Evolutionary conservation across 148 eudicot species (phyloP).

Genomic region (Drosera capensis): DNA sequence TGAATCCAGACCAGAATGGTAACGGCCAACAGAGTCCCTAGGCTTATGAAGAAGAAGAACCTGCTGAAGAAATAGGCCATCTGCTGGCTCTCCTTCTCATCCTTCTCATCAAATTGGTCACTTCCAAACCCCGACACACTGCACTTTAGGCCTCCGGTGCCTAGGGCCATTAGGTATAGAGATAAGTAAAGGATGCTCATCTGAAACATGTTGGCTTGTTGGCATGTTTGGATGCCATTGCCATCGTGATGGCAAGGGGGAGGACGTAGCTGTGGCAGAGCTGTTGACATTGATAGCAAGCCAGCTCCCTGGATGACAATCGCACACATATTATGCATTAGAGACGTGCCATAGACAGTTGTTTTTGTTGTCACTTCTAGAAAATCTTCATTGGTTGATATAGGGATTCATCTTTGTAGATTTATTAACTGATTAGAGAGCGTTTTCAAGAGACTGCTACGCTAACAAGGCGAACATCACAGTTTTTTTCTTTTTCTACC

Average conservation of each 20-base stretch:
- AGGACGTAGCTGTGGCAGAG: conserved; percentile 47
- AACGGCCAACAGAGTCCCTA: conserved; percentile 67
- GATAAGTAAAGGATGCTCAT: conserved; percentile 26
- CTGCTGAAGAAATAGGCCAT: conserved; percentile 85
- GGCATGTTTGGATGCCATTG: conserved; percentile 17
- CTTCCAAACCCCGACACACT: conserved; percentile 68
- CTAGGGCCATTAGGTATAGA: conserved; percentile 40
- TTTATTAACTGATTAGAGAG: too few species aligned
- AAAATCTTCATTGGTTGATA: too few species aligned
- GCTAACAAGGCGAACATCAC: too few species aligned
- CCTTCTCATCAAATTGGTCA: conserved; percentile 54
- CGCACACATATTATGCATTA: too few species aligned
- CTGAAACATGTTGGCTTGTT: conserved; percentile 46
- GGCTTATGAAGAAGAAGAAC: conserved; percentile 80
- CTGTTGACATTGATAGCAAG: conserved; percentile 48
- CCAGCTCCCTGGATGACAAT: conserved; percentile 41
- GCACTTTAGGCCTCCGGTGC: conserved; percentile 58
- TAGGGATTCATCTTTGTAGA: too few species aligned
- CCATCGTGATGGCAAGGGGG: conserved; percentile 30
- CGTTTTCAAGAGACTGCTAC: too few species aligned
- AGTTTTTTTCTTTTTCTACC: too few species aligned
- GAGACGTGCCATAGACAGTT: too few species aligned
- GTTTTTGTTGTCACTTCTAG: too few species aligned
- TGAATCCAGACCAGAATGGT: conserved; percentile 77
- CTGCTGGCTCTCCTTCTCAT: conserved; percentile 53